A percentile compares a stretch with the other conserved stretches of the same genome.
Conservation (phyloP, 1,284 basidiomycete species). For the Heterobasidion parviporum region DNA sequence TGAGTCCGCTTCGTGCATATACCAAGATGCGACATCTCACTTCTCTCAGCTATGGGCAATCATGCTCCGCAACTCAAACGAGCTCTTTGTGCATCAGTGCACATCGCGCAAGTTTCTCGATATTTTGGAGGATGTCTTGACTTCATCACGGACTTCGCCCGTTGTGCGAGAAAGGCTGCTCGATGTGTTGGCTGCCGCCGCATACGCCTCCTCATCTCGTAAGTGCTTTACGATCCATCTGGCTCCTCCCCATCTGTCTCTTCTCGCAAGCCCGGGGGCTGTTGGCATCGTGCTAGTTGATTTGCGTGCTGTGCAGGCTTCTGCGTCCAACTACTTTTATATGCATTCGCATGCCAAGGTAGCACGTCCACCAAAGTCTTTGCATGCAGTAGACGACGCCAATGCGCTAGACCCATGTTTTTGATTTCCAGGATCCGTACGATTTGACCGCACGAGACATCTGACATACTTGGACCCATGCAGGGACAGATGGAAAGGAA, state of each 20-base stretch:
- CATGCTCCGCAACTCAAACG: slow-evolving; percentile 67
- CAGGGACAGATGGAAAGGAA: slow-evolving; percentile 2
- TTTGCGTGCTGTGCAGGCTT: no score
- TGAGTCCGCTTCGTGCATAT: slow-evolving; percentile 24
- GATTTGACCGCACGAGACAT: not conserved
- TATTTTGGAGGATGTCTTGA: slow-evolving; percentile 60
- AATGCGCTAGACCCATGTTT: no score
- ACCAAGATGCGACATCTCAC: slow-evolving; percentile 1
- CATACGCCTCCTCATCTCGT: slow-evolving; percentile 50
- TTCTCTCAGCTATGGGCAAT: slow-evolving; percentile 67
- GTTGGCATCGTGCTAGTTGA: no score
- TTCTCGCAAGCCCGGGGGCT: not conserved
- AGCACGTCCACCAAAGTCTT: no score
- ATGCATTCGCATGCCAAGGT: no score
- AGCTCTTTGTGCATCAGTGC: slow-evolving; percentile 57
- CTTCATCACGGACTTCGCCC: slow-evolving; percentile 50
- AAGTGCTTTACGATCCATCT: slow-evolving; percentile 13
- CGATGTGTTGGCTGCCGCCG: slow-evolving; percentile 66
- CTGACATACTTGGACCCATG: not conserved
- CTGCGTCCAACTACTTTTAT: no score
- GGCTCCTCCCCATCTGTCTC: not conserved
- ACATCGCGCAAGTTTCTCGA: slow-evolving; percentile 71
- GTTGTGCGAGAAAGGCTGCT: slow-evolving; percentile 67
- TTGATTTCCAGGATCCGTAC: no score
- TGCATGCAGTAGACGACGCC: no score